Evolutionary conservation across 345 rosid genomes (phyloP).

Genomic region (Luvunga scandens): DNA sequence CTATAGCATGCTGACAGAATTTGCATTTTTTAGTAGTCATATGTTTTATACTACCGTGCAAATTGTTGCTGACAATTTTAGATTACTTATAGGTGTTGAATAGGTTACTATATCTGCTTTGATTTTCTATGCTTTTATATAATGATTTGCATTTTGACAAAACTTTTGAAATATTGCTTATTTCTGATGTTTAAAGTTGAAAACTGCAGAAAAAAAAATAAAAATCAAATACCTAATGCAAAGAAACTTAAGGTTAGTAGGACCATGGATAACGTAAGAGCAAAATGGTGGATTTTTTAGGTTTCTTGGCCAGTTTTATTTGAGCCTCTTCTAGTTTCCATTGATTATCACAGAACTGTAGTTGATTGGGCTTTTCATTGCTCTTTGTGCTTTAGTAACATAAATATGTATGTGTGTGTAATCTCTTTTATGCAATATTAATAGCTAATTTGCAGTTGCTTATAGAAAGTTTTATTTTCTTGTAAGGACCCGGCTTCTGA

Average conservation of each 20-base stretch:
- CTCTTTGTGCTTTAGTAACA: background rate
- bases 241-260: background rate
- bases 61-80: background rate
- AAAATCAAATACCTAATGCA: background rate
- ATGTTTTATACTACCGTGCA: background rate
- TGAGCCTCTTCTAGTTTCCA: background rate
- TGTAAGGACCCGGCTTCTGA: slow-evolving; percentile 69
- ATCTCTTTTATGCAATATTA: background rate
- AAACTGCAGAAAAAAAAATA: too few species aligned
- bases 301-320: background rate
- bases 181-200: background rate
- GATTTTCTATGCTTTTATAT: background rate
- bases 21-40: background rate
- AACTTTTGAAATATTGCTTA: background rate
- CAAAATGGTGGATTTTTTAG: background rate
- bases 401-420: background rate
- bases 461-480: slow-evolving; percentile 4
- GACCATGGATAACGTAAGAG: background rate
- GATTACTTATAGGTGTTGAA: background rate
- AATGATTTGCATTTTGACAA: background rate
- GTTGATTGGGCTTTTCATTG: background rate
- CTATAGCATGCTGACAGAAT: background rate
- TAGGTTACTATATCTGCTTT: background rate
- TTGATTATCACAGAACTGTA: background rate
- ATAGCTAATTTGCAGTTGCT: slow-evolving; percentile 6